Base-by-base conservation (phyloP, 768 basidiomycete species). In the Rhodotorula paludigena region DNA sequence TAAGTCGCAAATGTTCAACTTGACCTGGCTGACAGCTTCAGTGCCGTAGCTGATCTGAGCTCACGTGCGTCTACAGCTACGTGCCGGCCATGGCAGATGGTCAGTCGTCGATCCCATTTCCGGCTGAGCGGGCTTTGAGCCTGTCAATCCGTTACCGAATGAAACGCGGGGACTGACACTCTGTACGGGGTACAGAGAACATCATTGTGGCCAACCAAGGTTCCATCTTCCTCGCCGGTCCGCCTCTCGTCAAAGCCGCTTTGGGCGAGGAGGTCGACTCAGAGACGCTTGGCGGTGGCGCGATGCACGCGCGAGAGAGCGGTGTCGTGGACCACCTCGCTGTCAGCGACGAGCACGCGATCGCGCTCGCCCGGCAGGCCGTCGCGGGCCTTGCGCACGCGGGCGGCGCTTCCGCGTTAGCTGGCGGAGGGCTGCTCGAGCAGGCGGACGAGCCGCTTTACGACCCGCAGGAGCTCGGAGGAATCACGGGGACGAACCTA, bases 31-130 rank as follows among this genome's bases (percentile, higher is more conserved):
- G 45, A 39, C 30, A 35, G 69, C 64, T 23, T 23, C n/a, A 5
- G 15, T 25, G 12, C 3, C 45, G n/a, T n/a, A n/a, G n/a, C n/a
- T n/a, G n/a, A n/a, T n/a, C n/a, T n/a, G n/a, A n/a, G n/a, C n/a
- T n/a, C n/a, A n/a, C n/a, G n/a, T n/a, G n/a, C n/a, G n/a, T n/a
- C n/a, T n/a, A n/a, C 45, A 63, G 60, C 6, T 78, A 78, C 56
- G 90, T 94, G 49, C 92, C 92, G 35, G 92, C 92, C 5, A 94
- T 97, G 90, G 90, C 92, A 2, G 92, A 97, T 76, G 90, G 92
- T 56, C 39, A 47, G 57, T 28, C 21, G 25, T 28, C 14, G 6
- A 12, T 18, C 16, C 7, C 15, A 8, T 14, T n/a, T 2, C 10
- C 21, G 0, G 5, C 15, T n/a, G n/a, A n/a, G n/a, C n/a, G n/a